These are phyloP conservation scores for Phytophthora macrochlamydospora DNA, from an alignment of 352 stramenopile species.

Conservation along the genomic window DNA sequence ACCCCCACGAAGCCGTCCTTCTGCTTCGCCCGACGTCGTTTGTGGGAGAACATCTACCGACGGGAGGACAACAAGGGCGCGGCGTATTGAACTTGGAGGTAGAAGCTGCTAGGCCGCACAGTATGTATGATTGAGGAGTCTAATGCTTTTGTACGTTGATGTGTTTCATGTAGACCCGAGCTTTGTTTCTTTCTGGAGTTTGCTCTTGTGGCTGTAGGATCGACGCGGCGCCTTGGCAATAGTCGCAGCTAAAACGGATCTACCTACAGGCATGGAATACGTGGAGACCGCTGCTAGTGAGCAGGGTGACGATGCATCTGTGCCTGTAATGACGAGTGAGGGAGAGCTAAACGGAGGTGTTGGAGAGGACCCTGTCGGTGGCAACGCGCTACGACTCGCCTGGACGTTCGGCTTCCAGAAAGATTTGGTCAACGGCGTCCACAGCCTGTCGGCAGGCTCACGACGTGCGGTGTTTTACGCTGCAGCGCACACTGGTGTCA, in stretches of 20 bases:
- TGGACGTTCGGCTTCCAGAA: constrained; percentile 95
- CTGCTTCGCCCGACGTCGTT: constrained; percentile 65
- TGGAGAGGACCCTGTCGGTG: constrained; percentile 8
- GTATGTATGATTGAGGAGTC: constrained; percentile 17
- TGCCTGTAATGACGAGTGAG: background rate
- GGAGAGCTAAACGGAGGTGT: background rate
- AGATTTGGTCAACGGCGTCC: constrained; percentile 84
- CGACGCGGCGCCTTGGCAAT: constrained; percentile 20
- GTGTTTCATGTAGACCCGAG: background rate
- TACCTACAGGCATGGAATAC: background rate
- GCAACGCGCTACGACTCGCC: constrained; percentile 67
- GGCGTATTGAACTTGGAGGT: constrained; percentile 35
- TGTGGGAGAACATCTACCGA: constrained; percentile 76
- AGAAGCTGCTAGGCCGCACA: constrained; percentile 8
- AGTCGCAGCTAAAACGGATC: constrained; percentile 28
- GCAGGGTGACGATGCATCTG: constrained; percentile 3
- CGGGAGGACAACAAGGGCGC: constrained; percentile 12
- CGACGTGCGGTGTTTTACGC: constrained; percentile 90
- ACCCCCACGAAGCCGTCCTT: constrained; percentile 51
- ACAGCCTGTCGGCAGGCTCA: constrained; percentile 76
- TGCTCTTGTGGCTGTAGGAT: background rate
- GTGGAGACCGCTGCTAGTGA: constrained; percentile 1
- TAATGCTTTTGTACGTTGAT: background rate
- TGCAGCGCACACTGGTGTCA: constrained; percentile 91
- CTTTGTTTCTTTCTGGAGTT: background rate